Percentiles rank a stretch among this genome's conserved stretches.
phyloP scores from a whole-genome alignment of 352 stramenopile species.

The Globisporangium canariense region DNA sequence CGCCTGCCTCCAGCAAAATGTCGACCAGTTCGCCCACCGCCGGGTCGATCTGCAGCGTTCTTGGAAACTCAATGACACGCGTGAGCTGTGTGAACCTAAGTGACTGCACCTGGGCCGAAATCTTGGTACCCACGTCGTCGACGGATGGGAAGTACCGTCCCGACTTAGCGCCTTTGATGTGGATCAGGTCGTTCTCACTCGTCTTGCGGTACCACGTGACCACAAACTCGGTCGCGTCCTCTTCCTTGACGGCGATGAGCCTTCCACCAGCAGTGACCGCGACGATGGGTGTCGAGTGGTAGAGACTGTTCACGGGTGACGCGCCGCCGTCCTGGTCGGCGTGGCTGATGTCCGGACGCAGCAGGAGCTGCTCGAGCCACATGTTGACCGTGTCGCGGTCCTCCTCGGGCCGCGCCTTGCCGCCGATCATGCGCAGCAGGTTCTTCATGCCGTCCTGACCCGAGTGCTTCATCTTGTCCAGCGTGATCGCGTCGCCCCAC shows the following conservation, averaged over 20 bases:
- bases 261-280: constrained; percentile 45
- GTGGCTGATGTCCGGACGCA: constrained; percentile 40
- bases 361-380: constrained; percentile 57
- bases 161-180: constrained; percentile 54
- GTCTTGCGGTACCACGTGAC: constrained; percentile 74
- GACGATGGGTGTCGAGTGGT: constrained; percentile 52
- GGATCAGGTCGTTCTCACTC: constrained; percentile 44
- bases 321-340: constrained; percentile 3
- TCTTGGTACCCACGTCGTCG: constrained; percentile 55
- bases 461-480: constrained; percentile 61
- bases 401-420: constrained; percentile 51
- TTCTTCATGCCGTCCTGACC: constrained; percentile 71
- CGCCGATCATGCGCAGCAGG: constrained; percentile 70
- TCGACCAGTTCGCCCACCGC: constrained; percentile 68
- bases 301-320: constrained; percentile 20
- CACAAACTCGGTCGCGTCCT: constrained; percentile 55
- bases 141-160: constrained; percentile 68
- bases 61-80: constrained; percentile 50
- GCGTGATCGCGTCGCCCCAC: constrained; percentile 39
- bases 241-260: constrained; percentile 53
- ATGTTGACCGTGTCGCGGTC: constrained; percentile 49
- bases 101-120: constrained; percentile 67
- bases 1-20: constrained; percentile 62
- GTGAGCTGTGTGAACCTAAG: constrained; percentile 56
- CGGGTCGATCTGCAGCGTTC: constrained; percentile 49